A percentile compares a stretch with the other conserved stretches of the same genome.
Conservation (phyloP, 2,329 filamentous ascomycete genomes). For the Aureobasidium subglaciale region DNA sequence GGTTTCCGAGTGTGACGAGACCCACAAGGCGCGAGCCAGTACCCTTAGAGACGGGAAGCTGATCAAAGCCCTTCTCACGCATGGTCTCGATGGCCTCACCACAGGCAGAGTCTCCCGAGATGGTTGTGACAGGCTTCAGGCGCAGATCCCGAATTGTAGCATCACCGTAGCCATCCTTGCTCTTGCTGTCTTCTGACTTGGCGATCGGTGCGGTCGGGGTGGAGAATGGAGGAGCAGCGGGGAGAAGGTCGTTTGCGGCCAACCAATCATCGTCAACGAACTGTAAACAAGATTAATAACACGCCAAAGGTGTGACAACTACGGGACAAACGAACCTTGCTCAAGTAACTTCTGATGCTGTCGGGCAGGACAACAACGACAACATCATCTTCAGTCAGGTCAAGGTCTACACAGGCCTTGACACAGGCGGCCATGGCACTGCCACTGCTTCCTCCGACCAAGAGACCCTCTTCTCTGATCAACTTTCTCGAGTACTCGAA, state of each 20-base stretch:
- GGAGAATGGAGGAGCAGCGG: slow-evolving; percentile 47
- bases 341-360: slow-evolving; percentile 93
- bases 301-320: background rate
- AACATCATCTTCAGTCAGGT: slow-evolving; percentile 74
- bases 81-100: slow-evolving; percentile 92
- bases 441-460: slow-evolving; percentile 89
- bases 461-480: slow-evolving; percentile 87
- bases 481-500: slow-evolving; percentile 85
- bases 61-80: slow-evolving; percentile 97
- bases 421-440: slow-evolving; percentile 81
- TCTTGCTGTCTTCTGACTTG: slow-evolving; percentile 32
- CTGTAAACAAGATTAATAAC: slow-evolving; percentile 27
- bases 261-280: slow-evolving; percentile 99
- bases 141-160: slow-evolving; percentile 77
- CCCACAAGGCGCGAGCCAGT: slow-evolving; percentile 68
- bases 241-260: slow-evolving; percentile 85
- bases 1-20: slow-evolving; percentile 88
- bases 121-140: slow-evolving; percentile 87
- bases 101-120: slow-evolving; percentile 64
- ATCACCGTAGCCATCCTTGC: slow-evolving; percentile 62
- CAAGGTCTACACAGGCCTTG: slow-evolving; percentile 66
- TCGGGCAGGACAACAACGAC: slow-evolving; percentile 90
- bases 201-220: slow-evolving; percentile 25
- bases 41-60: slow-evolving; percentile 74
- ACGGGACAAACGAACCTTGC: slow-evolving; percentile 54